A percentile compares a stretch with the other conserved stretches of the same genome.
These are phyloP conservation scores for Pyrus communis DNA, from an alignment of 306 rosid species.

Conservation along the genomic window DNA sequence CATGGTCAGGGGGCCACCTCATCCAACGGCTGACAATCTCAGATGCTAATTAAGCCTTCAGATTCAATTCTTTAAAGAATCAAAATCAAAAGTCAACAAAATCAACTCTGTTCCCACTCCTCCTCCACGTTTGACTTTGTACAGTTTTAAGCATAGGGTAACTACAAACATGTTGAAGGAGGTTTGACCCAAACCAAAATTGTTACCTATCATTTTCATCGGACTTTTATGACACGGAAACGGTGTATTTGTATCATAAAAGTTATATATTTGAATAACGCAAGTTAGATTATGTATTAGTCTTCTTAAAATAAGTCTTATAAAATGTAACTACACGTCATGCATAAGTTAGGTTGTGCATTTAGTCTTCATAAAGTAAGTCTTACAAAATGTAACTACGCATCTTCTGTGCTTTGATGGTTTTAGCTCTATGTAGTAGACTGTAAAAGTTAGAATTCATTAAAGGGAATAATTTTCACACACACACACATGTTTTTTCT, in stretches of 20 bases:
- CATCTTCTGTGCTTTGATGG: too few relatives aligned
- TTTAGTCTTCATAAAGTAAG: too few relatives aligned
- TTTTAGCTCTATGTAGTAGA: too few relatives aligned
- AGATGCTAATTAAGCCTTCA: neutral
- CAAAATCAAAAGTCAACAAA: neutral
- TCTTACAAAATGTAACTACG: too few relatives aligned
- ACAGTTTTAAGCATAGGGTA: neutral
- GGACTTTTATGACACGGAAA: neutral
- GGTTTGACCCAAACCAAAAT: neutral
- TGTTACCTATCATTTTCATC: neutral
- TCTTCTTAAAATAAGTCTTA: too few relatives aligned
- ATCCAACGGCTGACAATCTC: neutral
- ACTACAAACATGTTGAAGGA: neutral
- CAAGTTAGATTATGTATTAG: neutral
- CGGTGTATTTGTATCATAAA: too few relatives aligned
- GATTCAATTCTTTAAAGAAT: neutral
- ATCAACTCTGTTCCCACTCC: neutral
- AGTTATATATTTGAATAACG: neutral
- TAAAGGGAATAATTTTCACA: too few relatives aligned
- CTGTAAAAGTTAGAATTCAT: too few relatives aligned
- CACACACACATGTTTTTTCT: too few relatives aligned
- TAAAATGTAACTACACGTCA: too few relatives aligned
- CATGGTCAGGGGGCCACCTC: neutral
- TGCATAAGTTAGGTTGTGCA: too few relatives aligned
- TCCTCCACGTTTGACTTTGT: neutral